Percentiles rank a stretch among this genome's conserved stretches.
Evolutionary conservation across 2,329 filamentous ascomycete species (phyloP).

Genomic region (Colletotrichum destructivum): DNA sequence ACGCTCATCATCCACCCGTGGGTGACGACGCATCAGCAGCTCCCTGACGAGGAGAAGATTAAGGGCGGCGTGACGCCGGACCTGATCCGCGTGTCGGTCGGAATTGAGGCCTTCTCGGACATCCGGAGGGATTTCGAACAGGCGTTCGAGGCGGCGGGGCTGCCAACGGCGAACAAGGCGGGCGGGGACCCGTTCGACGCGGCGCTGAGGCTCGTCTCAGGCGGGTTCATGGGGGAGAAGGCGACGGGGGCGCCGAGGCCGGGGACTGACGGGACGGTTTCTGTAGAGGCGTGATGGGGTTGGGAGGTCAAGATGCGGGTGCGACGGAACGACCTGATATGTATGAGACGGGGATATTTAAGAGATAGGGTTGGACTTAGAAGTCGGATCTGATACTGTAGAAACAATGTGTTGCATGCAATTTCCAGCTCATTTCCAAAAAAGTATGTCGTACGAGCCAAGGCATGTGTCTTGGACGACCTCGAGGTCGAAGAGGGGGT

Average conservation of each 20-base stretch:
- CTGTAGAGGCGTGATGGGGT: not conserved
- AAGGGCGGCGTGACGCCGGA: conserved; percentile 73
- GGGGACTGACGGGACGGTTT: conserved; percentile 30
- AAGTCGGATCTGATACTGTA: not conserved
- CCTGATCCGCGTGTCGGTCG: conserved; percentile 47
- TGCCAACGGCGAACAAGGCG: conserved; percentile 25
- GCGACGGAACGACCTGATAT: not conserved
- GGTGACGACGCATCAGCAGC: conserved; percentile 81
- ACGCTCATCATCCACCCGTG: conserved; percentile 81
- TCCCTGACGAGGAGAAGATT: conserved; percentile 75
- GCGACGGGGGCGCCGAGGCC: conserved; percentile 39
- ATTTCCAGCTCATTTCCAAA: not conserved
- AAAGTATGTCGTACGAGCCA: not conserved
- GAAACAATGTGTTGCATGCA: not conserved
- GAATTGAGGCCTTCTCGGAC: conserved; percentile 80
- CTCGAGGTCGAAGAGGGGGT: not conserved
- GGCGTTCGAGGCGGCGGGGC: conserved; percentile 52
- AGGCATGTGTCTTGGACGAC: not conserved
- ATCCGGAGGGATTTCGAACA: conserved; percentile 81
- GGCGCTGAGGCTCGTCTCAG: conserved; percentile 32
- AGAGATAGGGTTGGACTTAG: not conserved
- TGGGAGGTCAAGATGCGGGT: not conserved
- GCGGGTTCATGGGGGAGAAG: conserved; percentile 38
- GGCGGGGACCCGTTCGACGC: conserved; percentile 34
- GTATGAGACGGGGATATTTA: too few relatives aligned